These are phyloP conservation scores for Malus domestica DNA, from an alignment of 306 rosid species.

Conservation along the genomic window DNA sequence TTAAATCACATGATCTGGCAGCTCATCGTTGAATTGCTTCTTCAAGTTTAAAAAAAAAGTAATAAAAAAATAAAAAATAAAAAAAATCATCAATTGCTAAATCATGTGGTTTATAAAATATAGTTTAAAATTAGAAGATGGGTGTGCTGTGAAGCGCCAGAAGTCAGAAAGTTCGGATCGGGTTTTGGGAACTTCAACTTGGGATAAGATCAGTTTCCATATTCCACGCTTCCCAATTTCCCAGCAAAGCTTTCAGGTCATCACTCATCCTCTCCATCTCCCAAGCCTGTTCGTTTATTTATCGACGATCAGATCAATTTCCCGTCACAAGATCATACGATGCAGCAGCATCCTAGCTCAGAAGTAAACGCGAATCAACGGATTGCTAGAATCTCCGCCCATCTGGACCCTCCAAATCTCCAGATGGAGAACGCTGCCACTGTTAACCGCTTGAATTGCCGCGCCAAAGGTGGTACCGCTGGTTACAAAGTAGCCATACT, in stretches of 20 bases:
- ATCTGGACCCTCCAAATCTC: conserved; percentile 45
- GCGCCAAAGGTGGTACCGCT: conserved; percentile 87
- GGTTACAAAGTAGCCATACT: conserved; percentile 89
- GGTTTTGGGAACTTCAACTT: background rate
- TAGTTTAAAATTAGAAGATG: too few relatives aligned
- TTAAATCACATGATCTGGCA: too few relatives aligned
- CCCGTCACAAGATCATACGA: background rate
- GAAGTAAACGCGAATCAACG: conserved; percentile 30
- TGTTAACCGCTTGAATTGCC: conserved; percentile 45
- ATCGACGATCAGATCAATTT: background rate
- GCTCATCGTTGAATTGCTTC: too few relatives aligned
- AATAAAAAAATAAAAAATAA: too few relatives aligned
- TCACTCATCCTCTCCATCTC: background rate
- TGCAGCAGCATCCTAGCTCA: conserved; percentile 35
- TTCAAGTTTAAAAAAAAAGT: too few relatives aligned
- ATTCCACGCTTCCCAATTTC: conserved; percentile 35
- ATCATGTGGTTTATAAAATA: too few relatives aligned
- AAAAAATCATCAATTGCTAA: too few relatives aligned
- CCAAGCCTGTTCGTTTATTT: background rate
- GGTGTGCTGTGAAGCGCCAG: background rate
- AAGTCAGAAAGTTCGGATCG: background rate
- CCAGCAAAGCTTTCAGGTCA: conserved; percentile 13
- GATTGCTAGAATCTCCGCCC: conserved; percentile 56
- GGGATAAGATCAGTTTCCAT: conserved; percentile 10
- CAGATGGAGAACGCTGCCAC: conserved; percentile 38